Evolutionary conservation across 495 filamentous ascomycete species (phyloP).

Genomic region (Aspergillus bertholletiae): DNA sequence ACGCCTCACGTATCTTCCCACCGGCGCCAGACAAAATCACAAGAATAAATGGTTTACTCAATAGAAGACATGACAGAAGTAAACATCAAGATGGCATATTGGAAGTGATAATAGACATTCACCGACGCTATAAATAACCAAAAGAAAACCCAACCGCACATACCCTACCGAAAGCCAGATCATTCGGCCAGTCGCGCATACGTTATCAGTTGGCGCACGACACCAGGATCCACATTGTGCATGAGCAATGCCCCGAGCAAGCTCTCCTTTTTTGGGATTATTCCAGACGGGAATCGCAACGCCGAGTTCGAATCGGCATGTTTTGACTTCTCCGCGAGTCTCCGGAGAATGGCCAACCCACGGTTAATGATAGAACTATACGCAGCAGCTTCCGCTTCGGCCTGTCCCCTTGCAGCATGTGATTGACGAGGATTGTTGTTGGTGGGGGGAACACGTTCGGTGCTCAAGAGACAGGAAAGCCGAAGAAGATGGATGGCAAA

Average conservation of each 20-base stretch:
- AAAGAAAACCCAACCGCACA: conserved; percentile 13
- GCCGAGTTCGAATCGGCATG: conserved; percentile 50
- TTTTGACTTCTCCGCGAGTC: conserved; percentile 67
- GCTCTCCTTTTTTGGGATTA: conserved; percentile 66
- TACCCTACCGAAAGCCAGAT: conserved; percentile 20
- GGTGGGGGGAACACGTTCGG: conserved; percentile 44
- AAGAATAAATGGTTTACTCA: conserved; percentile 21
- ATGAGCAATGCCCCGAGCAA: conserved; percentile 66
- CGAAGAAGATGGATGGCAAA: conserved; percentile 76
- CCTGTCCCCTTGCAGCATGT: conserved; percentile 27
- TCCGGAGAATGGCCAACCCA: conserved; percentile 65
- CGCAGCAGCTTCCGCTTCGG: conserved; percentile 43
- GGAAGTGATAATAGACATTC: conserved; percentile 12
- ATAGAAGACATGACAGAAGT: conserved; percentile 29
- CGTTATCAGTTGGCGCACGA: conserved; percentile 69
- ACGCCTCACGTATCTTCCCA: conserved; percentile 26
- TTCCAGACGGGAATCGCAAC: conserved; percentile 54
- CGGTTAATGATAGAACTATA: conserved; percentile 61
- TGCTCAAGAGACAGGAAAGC: conserved; percentile 66
- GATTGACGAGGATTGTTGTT: conserved; percentile 29
- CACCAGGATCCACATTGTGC: conserved; percentile 52
- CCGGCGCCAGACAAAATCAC: conserved; percentile 22
- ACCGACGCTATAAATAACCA: conserved; percentile 21
- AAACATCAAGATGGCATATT: conserved; percentile 23
- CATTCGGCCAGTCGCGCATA: conserved; percentile 61